These are phyloP conservation scores for Scleroderma citrinum DNA, from an alignment of 768 basidiomycete species.

Conservation along the genomic window DNA sequence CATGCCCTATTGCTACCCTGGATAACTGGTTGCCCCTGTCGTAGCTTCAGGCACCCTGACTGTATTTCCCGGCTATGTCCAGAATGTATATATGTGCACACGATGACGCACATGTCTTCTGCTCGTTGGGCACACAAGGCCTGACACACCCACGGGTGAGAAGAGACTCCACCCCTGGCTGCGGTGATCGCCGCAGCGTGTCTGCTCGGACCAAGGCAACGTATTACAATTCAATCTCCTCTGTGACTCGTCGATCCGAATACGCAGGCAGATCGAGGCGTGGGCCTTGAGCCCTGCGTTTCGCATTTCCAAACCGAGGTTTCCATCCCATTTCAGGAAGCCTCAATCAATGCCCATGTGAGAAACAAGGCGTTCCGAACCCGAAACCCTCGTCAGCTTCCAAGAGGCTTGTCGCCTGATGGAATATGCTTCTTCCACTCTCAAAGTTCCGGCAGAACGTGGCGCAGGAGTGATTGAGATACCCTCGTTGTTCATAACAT, in stretches of 20 bases:
- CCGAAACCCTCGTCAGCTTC: slow-evolving; percentile 3
- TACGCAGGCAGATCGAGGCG: background rate
- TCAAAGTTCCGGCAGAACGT: background rate
- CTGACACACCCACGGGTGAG: background rate
- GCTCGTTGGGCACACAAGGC: background rate
- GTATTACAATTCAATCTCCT: too few species aligned
- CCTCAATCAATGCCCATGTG: slow-evolving; percentile 1
- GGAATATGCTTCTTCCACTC: background rate
- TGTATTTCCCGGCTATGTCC: background rate
- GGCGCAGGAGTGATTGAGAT: background rate
- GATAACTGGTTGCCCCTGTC: too few species aligned
- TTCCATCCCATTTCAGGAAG: slow-evolving; percentile 9
- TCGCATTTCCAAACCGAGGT: slow-evolving; percentile 10
- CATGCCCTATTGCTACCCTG: background rate
- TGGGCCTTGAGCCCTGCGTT: slow-evolving; percentile 9
- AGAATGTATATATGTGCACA: background rate
- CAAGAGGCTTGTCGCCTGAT: background rate
- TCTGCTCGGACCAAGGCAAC: background rate
- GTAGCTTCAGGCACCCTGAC: background rate
- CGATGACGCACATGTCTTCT: background rate
- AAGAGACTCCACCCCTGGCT: background rate
- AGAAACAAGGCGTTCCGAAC: background rate
- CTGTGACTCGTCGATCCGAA: background rate
- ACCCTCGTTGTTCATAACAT: background rate
- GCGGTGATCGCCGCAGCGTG: background rate